Percentiles rank a stretch among this genome's conserved stretches.
Evolutionary conservation across 305 asterid genomes (phyloP).

Genomic region (Fraxinus dipetala): DNA sequence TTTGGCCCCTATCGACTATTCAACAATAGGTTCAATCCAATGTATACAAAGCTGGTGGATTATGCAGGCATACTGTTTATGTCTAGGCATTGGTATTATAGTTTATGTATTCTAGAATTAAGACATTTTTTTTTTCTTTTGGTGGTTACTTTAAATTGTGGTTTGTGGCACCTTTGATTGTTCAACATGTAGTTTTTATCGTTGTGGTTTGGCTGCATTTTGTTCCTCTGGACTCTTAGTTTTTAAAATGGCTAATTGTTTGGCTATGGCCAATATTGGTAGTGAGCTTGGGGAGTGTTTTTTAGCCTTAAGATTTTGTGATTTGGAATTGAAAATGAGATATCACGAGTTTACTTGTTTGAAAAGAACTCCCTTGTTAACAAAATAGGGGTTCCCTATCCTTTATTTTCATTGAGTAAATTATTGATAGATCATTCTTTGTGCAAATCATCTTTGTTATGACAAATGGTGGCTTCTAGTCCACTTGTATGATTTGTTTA

Average conservation of each 20-base stretch:
- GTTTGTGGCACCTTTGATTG: background rate
- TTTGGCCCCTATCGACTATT: constrained; percentile 21
- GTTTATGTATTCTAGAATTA: background rate
- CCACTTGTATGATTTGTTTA: background rate
- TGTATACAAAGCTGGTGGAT: constrained; percentile 40
- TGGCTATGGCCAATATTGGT: background rate
- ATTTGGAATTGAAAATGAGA: background rate
- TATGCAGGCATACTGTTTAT: constrained; percentile 33
- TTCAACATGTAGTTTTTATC: background rate
- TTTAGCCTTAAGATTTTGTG: background rate
- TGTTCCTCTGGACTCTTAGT: background rate
- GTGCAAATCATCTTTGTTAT: background rate
- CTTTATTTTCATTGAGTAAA: background rate
- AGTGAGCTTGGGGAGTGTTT: background rate
- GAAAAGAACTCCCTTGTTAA: background rate
- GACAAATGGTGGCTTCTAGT: background rate
- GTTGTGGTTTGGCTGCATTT: background rate
- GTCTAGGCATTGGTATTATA: background rate
- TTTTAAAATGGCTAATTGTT: background rate
- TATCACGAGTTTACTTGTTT: background rate
- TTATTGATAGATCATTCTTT: background rate
- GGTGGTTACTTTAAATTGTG: background rate
- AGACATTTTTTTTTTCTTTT: background rate
- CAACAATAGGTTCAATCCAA: constrained; percentile 21
- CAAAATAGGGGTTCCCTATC: background rate